Conservation (phyloP, 306 rosid genomes). For the Prunus kanzakura region DNA sequence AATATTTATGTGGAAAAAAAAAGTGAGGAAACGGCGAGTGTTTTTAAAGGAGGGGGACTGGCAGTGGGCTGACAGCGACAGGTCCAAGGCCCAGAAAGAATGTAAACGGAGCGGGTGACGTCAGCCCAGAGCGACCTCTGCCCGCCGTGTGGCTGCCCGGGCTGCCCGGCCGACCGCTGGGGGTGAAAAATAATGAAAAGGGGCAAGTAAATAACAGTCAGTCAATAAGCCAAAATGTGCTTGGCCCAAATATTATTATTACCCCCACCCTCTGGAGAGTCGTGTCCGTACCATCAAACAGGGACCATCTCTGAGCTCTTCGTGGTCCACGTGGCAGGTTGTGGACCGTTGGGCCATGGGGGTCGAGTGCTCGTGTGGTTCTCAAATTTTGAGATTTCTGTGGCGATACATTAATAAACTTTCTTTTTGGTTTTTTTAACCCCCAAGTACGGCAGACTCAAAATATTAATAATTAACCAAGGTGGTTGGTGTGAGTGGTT, state of each 20-base stretch:
- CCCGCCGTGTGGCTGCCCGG: constrained; percentile 4
- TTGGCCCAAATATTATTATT: constrained; percentile 1
- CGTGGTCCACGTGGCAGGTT: constrained; percentile 26
- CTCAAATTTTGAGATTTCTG: constrained; percentile 17
- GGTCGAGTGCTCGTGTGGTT: constrained; percentile 37
- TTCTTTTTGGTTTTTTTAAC: not conserved
- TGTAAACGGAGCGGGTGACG: constrained; percentile 31
- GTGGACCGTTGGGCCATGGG: constrained; percentile 8
- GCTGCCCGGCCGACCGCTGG: constrained; percentile 6
- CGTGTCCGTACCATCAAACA: not conserved
- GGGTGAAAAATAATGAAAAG: not conserved
- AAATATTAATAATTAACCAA: not conserved
- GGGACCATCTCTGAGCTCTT: constrained; percentile 1
- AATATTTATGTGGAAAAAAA: constrained; percentile 8
- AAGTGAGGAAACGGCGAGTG: constrained; percentile 25
- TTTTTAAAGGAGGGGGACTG: constrained; percentile 31
- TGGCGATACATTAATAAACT: not conserved
- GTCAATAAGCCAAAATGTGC: not conserved
- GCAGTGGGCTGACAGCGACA: constrained; percentile 64
- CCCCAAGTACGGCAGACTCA: not conserved
- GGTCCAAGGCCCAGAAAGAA: constrained; percentile 61
- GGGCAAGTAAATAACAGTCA: not conserved
- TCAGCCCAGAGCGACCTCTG: constrained; percentile 14
- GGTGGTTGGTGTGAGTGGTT: no score
- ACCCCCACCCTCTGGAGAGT: constrained; percentile 30